phyloP scores from a whole-genome alignment of 1,284 basidiomycete species.

The Phylloporus sp. region DNA sequence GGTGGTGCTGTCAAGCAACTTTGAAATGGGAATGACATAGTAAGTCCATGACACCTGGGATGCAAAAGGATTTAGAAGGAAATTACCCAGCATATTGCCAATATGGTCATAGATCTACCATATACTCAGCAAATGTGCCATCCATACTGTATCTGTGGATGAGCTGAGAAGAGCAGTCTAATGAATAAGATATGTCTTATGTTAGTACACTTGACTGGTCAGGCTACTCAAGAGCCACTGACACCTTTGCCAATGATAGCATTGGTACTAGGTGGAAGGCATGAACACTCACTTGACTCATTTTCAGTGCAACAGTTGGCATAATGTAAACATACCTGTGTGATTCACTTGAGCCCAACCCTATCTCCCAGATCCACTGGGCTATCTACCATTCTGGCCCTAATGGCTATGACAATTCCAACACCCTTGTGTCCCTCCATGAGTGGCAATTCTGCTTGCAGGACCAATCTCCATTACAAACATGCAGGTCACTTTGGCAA shows the following conservation, averaged over 20 bases:
- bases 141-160: constrained; percentile 63
- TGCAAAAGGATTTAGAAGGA: background rate
- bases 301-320: constrained; percentile 61
- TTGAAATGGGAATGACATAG: constrained; percentile 71
- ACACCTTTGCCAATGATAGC: too few relatives aligned
- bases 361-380: constrained; percentile 60
- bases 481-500: constrained; percentile 71
- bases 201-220: background rate
- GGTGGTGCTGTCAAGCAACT: constrained; percentile 55
- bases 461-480: constrained; percentile 59
- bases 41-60: constrained; percentile 52
- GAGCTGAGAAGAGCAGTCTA: constrained; percentile 46
- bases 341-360: constrained; percentile 80
- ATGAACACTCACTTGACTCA: constrained; percentile 49
- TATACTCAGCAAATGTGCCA: constrained; percentile 57
- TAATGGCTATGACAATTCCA: constrained; percentile 69
- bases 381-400: constrained; percentile 46
- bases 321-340: constrained; percentile 63
- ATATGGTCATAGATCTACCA: constrained; percentile 34
- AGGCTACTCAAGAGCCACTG: background rate
- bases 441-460: constrained; percentile 53
- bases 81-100: background rate
- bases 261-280: too few relatives aligned
- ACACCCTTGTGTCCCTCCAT: constrained; percentile 76
- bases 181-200: background rate